Conservation (phyloP, 805 yeast species). For the Saturnispora silvae region DNA sequence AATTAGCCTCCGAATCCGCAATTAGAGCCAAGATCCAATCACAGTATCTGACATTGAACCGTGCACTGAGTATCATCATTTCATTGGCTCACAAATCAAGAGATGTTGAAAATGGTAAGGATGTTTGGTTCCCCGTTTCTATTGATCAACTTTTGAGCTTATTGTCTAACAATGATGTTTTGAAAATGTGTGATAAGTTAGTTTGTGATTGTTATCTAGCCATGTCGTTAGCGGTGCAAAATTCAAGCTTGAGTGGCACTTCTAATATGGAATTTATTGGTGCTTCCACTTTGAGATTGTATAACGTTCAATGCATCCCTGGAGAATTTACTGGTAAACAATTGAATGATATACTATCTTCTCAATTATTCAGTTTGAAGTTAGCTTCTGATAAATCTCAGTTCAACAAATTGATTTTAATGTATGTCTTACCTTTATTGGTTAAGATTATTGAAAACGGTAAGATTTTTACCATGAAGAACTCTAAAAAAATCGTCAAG, state of each 20-base stretch:
- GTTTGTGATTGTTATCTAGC: slow-evolving; percentile 43
- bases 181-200: slow-evolving; percentile 25
- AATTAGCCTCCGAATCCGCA: slow-evolving; percentile 48
- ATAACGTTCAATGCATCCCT: slow-evolving; percentile 36
- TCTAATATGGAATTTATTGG: slow-evolving; percentile 46
- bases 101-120: slow-evolving; percentile 51
- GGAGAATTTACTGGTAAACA: slow-evolving; percentile 40
- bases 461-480: slow-evolving; percentile 41
- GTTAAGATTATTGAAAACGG: slow-evolving; percentile 60
- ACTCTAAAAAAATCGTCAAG: slow-evolving; percentile 36
- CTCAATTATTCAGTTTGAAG: slow-evolving; percentile 67
- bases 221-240: slow-evolving; percentile 37
- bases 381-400: slow-evolving; percentile 64
- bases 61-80: slow-evolving; percentile 43
- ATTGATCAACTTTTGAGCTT: slow-evolving; percentile 38
- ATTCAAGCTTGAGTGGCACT: slow-evolving; percentile 38
- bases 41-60: slow-evolving; percentile 29
- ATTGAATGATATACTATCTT: slow-evolving; percentile 41
- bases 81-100: slow-evolving; percentile 42
- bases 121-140: slow-evolving; percentile 65
- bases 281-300: slow-evolving; percentile 54
- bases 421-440: slow-evolving; percentile 68
- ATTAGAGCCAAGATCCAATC: slow-evolving; percentile 39
- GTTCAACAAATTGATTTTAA: slow-evolving; percentile 56
- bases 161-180: slow-evolving; percentile 26